Conservation (phyloP, 164 flowering plant genomes). For the Stephania yunnanensis region DNA sequence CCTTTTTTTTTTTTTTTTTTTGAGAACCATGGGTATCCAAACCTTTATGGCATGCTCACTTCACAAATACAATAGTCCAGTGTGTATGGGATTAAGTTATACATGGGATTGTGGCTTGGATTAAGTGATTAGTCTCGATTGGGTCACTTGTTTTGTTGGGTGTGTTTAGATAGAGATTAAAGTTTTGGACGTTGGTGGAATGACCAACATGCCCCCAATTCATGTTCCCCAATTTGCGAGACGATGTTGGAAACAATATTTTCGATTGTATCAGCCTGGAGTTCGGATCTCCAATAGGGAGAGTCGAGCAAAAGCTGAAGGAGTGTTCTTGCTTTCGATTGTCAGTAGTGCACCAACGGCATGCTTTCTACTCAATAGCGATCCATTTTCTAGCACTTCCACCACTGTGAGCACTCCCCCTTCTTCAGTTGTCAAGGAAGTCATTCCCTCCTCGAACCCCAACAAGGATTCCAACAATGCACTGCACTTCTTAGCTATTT, state of each 20-base stretch:
- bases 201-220: no score
- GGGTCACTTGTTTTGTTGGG: no score
- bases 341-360: constrained; percentile 79
- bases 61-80: no score
- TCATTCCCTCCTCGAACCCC: constrained; percentile 64
- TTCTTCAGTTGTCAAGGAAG: constrained; percentile 61
- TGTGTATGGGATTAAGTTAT: no score
- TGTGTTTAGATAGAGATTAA: no score
- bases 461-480: constrained; percentile 68
- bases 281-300: constrained; percentile 59
- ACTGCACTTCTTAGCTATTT: constrained; percentile 69
- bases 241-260: constrained; percentile 73
- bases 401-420: constrained; percentile 87
- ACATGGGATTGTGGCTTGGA: no score
- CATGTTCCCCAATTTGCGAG: constrained; percentile 44
- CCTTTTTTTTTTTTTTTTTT: no score
- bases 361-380: constrained; percentile 62
- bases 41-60: no score
- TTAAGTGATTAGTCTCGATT: no score
- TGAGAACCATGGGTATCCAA: no score
- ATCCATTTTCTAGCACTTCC: constrained; percentile 84
- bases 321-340: constrained; percentile 54
- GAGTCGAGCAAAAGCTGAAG: constrained; percentile 63
- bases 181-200: no score
- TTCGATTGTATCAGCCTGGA: constrained; percentile 66